These are phyloP conservation scores for Russula abietina DNA, from an alignment of 768 basidiomycete species.

Conservation along the genomic window DNA sequence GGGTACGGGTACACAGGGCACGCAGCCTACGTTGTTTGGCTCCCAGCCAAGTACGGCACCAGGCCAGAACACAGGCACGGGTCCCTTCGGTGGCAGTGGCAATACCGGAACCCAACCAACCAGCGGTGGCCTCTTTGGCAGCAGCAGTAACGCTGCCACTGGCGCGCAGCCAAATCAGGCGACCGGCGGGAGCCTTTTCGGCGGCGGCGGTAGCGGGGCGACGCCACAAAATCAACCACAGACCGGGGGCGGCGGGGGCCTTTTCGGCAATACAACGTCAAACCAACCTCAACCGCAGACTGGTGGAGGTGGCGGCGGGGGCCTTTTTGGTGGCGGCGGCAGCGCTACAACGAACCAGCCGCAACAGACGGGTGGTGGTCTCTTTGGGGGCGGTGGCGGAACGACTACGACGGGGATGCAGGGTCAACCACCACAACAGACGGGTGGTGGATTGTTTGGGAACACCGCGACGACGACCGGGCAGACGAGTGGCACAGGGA, in stretches of 20 bases:
- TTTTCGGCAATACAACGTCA: constrained; percentile 1
- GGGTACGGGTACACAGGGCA: neutral
- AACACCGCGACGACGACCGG: constrained; percentile 15
- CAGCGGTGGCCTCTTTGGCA: constrained; percentile 27
- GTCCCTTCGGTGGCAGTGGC: constrained; percentile 2
- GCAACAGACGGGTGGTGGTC: constrained; percentile 21
- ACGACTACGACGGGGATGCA: neutral
- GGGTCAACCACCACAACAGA: neutral
- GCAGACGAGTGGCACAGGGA: constrained; percentile 9
- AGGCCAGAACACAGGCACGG: constrained; percentile 6
- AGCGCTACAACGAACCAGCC: constrained; percentile 4
- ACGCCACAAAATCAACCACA: neutral
- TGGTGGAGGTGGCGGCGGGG: neutral
- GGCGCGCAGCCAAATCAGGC: constrained; percentile 4
- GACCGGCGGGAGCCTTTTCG: constrained; percentile 27
- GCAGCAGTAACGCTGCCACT: constrained; percentile 2
- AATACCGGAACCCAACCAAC: constrained; percentile 14
- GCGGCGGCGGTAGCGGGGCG: constrained; percentile 6
- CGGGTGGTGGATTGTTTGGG: constrained; percentile 30
- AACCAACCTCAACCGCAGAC: constrained; percentile 8
- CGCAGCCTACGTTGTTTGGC: constrained; percentile 13
- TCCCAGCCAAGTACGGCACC: constrained; percentile 7
- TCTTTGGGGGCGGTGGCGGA: neutral
- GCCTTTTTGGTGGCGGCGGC: constrained; percentile 10
- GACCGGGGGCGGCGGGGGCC: neutral